These are phyloP conservation scores for Diaporthe citriasiana DNA, from an alignment of 2,329 filamentous ascomycete species.

Conservation along the genomic window DNA sequence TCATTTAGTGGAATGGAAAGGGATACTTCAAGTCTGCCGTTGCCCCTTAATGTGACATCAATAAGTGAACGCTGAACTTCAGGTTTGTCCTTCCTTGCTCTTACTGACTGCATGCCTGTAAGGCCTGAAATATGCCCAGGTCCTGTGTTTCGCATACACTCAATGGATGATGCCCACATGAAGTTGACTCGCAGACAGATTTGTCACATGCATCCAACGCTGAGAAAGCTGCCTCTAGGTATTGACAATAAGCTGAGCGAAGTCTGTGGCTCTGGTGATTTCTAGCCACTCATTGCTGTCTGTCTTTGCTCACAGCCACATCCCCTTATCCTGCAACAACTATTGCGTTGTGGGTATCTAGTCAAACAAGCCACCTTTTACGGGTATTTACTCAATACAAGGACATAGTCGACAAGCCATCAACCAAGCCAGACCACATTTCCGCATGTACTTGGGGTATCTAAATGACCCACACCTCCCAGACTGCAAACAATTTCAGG, in stretches of 20 bases:
- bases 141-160: too few relatives aligned
- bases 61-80: background rate
- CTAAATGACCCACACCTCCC: background rate
- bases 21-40: background rate
- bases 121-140: background rate
- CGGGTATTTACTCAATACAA: slow-evolving; percentile 1
- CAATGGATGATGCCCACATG: background rate
- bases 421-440: background rate
- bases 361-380: slow-evolving; percentile 20
- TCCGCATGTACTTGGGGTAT: background rate
- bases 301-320: background rate
- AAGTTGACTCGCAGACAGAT: background rate
- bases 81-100: too few relatives aligned
- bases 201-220: background rate
- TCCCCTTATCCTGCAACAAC: slow-evolving; percentile 1
- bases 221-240: background rate
- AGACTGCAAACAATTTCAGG: background rate
- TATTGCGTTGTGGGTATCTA: slow-evolving; percentile 24
- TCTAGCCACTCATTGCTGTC: background rate
- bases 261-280: background rate
- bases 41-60: background rate
- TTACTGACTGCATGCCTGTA: background rate
- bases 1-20: slow-evolving; percentile 27
- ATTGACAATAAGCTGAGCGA: background rate
- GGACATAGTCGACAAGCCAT: background rate